These are phyloP conservation scores for Lactifluus piperatus DNA, from an alignment of 768 basidiomycete species.

Conservation along the genomic window DNA sequence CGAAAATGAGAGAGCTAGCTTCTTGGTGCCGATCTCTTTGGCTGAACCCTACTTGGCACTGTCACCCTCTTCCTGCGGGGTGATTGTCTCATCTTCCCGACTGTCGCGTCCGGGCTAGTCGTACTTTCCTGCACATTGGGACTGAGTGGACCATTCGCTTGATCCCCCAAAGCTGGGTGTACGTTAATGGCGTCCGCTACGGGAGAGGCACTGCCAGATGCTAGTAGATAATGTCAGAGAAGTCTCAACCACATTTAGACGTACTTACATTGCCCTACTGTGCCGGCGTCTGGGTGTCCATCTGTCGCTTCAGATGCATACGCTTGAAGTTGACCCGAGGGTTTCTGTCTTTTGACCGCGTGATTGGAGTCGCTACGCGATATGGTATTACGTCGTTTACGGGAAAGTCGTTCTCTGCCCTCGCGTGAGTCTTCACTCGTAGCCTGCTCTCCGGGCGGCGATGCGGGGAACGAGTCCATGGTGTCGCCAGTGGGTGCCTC, in stretches of 20 bases:
- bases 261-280: not conserved
- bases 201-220: not conserved
- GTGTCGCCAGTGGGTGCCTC: not conserved
- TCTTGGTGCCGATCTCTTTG: constrained; percentile 13
- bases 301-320: not conserved
- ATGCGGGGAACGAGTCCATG: not conserved
- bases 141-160: not conserved
- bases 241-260: not conserved
- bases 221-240: not conserved
- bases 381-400: not conserved
- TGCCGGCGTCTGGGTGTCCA: not conserved
- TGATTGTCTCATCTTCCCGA: not conserved
- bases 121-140: not conserved
- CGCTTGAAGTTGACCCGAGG: not conserved
- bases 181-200: not conserved
- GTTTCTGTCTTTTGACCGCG: constrained; percentile 3
- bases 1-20: not conserved
- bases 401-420: not conserved
- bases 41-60: constrained; percentile 6
- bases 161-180: not conserved
- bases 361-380: not conserved
- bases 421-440: not conserved
- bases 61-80: not conserved
- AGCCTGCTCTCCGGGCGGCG: not conserved
- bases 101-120: not conserved